A percentile compares a stretch with the other conserved stretches of the same genome.
Evolutionary conservation across 2,329 filamentous ascomycete species (phyloP).

Genomic region (Dothistroma septosporum): DNA sequence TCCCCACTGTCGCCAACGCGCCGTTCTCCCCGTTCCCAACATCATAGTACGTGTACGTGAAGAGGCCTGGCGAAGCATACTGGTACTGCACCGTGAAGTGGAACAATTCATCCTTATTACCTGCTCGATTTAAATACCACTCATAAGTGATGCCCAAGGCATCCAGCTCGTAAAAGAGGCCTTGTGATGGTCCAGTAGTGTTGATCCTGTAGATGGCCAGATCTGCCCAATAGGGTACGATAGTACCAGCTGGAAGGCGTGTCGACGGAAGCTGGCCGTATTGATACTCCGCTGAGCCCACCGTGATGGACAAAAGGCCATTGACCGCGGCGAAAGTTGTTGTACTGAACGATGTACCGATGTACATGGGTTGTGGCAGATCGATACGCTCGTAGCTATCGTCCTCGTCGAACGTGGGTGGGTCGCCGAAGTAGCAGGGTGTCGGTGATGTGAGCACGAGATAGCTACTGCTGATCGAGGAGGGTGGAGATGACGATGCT

Average conservation of each 20-base stretch:
- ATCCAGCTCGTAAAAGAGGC: slow-evolving; percentile 34
- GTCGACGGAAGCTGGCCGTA: slow-evolving; percentile 22
- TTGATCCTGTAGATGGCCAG: slow-evolving; percentile 25
- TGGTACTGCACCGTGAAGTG: slow-evolving; percentile 34
- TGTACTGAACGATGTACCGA: slow-evolving; percentile 23
- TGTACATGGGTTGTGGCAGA: slow-evolving; percentile 29
- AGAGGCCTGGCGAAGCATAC: slow-evolving; percentile 28
- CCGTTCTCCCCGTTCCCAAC: slow-evolving; percentile 25
- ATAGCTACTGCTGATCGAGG: slow-evolving; percentile 16
- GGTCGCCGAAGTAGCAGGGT: slow-evolving; percentile 32
- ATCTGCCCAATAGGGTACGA: slow-evolving; percentile 35
- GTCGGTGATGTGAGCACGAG: slow-evolving; percentile 30
- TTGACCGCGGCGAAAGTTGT: slow-evolving; percentile 30
- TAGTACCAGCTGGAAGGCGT: slow-evolving; percentile 27
- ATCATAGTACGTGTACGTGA: slow-evolving; percentile 30
- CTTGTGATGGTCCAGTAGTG: slow-evolving; percentile 18
- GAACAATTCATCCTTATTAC: slow-evolving; percentile 21
- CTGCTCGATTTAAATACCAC: slow-evolving; percentile 27
- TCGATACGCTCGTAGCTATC: slow-evolving; percentile 34
- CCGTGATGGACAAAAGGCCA: slow-evolving; percentile 30
- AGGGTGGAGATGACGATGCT: slow-evolving; percentile 3
- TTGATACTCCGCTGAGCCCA: slow-evolving; percentile 28
- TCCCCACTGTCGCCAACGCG: slow-evolving; percentile 24
- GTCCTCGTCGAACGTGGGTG: slow-evolving; percentile 28
- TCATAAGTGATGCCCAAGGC: slow-evolving; percentile 29